Percentiles rank a stretch among this genome's conserved stretches.
Conservation (phyloP, 805 yeast genomes). For the Hemisphaericaspora nanyangensis region DNA sequence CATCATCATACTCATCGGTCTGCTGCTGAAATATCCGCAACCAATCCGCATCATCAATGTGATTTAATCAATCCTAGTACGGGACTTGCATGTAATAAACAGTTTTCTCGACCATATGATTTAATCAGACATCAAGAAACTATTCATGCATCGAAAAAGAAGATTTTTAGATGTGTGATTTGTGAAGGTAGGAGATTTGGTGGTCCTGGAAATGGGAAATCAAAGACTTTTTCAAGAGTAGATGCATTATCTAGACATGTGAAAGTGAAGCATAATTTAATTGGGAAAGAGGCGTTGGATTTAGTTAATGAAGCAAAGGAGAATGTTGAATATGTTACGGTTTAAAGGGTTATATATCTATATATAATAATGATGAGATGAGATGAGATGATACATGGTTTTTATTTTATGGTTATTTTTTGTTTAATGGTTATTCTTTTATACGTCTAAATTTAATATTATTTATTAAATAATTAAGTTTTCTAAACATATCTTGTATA, state of each 20-base stretch:
- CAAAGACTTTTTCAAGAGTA: slow-evolving; percentile 43
- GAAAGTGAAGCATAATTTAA: slow-evolving; percentile 80
- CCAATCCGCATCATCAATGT: slow-evolving; percentile 51
- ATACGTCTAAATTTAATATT: no score
- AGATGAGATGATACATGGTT: background rate
- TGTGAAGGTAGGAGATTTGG: slow-evolving; percentile 45
- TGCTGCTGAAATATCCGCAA: slow-evolving; percentile 30
- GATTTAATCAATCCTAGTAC: slow-evolving; percentile 56
- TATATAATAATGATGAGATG: background rate
- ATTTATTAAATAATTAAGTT: no score
- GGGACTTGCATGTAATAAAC: slow-evolving; percentile 64
- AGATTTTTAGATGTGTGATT: slow-evolving; percentile 43
- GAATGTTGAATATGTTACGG: slow-evolving; percentile 58
- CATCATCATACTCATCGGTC: no score
- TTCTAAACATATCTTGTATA: background rate
- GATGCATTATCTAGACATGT: slow-evolving; percentile 46
- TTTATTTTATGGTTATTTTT: background rate
- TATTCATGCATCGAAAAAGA: slow-evolving; percentile 45
- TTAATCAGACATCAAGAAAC: slow-evolving; percentile 45
- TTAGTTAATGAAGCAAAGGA: slow-evolving; percentile 74
- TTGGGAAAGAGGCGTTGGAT: slow-evolving; percentile 61
- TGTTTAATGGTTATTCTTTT: no score
- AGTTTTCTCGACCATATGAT: slow-evolving; percentile 70
- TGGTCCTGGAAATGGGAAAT: slow-evolving; percentile 49
- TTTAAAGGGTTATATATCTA: no score